Percentiles rank a stretch among this genome's conserved stretches.
These are phyloP conservation scores for Phlyctochytrium planicorne DNA, from an alignment of 192 early-diverging fungal species.

Conservation along the genomic window DNA sequence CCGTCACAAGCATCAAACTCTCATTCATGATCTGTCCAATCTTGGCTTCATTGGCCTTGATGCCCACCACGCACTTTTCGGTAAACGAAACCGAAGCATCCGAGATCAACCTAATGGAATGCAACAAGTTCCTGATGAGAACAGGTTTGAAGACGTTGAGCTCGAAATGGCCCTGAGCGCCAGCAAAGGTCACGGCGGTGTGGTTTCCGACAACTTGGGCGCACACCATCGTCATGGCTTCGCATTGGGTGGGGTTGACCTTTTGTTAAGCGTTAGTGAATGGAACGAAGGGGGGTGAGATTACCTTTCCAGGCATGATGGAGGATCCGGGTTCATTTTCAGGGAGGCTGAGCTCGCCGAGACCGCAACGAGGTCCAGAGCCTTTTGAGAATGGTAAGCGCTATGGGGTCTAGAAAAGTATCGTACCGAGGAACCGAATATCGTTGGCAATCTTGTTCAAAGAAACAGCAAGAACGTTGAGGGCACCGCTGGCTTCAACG, in stretches of 20 bases:
- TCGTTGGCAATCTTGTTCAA: constrained; percentile 99
- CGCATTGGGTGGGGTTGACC: constrained; percentile 99
- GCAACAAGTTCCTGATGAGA: constrained; percentile 96
- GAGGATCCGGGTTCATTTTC: constrained; percentile 99
- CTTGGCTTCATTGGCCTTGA: constrained; percentile 87
- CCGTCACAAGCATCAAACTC: constrained; percentile 97
- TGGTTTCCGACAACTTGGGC: constrained; percentile 99
- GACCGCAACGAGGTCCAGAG: constrained; percentile 96
- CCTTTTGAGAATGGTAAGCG: constrained; percentile 93
- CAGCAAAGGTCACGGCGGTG: constrained; percentile 86
- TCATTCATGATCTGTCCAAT: constrained; percentile 87
- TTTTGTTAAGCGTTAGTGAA: too few relatives aligned
- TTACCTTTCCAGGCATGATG: constrained; percentile 99
- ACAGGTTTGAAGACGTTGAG: constrained; percentile 99
- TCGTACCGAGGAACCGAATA: constrained; percentile 95
- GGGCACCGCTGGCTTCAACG: constrained; percentile 91
- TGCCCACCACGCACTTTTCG: constrained; percentile 93
- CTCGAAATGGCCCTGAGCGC: constrained; percentile 97
- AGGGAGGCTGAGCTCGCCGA: constrained; percentile 93
- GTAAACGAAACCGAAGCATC: constrained; percentile 90
- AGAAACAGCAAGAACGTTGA: constrained; percentile 93
- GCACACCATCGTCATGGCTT: constrained; percentile 99
- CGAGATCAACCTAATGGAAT: constrained; percentile 83
- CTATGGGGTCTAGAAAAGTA: constrained; percentile 95
- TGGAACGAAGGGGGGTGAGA: too few relatives aligned